Conservation (phyloP, 192 early-diverging fungal species). For the Blastocladiella britannica region DNA sequence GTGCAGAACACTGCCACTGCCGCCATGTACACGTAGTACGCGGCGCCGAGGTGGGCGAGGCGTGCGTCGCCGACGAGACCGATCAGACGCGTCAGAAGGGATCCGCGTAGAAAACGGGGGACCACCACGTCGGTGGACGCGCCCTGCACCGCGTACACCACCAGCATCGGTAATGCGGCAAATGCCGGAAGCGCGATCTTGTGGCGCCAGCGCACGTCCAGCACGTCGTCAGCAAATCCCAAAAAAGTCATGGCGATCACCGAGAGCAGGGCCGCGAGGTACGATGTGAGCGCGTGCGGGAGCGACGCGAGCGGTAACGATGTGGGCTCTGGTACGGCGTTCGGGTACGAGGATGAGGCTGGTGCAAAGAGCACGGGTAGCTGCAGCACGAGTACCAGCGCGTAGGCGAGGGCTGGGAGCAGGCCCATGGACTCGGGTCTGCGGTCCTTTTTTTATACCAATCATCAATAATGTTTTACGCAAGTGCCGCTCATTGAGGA, state of each 20-base stretch:
- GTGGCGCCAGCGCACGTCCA: constrained; percentile 87
- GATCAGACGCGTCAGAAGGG: constrained; percentile 42
- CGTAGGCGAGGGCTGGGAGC: constrained; percentile 66
- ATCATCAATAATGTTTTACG: neutral
- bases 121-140: constrained; percentile 72
- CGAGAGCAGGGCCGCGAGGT: constrained; percentile 69
- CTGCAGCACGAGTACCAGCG: constrained; percentile 71
- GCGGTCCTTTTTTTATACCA: neutral
- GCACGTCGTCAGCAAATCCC: constrained; percentile 94
- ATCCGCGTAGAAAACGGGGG: constrained; percentile 55
- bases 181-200: constrained; percentile 85
- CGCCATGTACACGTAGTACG: constrained; percentile 90
- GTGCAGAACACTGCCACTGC: constrained; percentile 83
- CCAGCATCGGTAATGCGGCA: constrained; percentile 77
- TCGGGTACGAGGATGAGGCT: neutral
- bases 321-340: neutral
- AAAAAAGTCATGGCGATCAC: constrained; percentile 92
- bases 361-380: constrained; percentile 70
- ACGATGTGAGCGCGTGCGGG: constrained; percentile 8
- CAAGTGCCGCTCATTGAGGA: too few species aligned
- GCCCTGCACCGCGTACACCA: constrained; percentile 80
- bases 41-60: constrained; percentile 21
- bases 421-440: constrained; percentile 93
- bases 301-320: neutral
- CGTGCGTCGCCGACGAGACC: constrained; percentile 42